Percentiles rank a stretch among this genome's conserved stretches.
Evolutionary conservation across 2,329 filamentous ascomycete genomes (phyloP).

Genomic region (Sporothrix globosa): DNA sequence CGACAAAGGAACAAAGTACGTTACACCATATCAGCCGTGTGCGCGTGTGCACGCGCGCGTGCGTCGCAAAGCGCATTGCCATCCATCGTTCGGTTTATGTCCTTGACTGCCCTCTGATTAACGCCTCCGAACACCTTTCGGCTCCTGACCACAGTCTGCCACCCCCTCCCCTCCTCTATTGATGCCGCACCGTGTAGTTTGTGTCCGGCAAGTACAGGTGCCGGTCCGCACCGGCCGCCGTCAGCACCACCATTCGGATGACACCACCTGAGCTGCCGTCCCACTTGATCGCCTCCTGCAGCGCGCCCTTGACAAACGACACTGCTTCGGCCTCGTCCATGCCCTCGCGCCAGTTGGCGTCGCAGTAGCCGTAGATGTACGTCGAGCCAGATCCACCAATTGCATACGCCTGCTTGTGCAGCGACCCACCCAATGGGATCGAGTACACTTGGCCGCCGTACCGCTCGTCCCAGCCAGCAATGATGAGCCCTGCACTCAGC

Average conservation of each 20-base stretch:
- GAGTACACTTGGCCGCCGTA: conserved; percentile 97
- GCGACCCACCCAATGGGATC: conserved; percentile 91
- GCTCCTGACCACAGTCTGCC: background rate
- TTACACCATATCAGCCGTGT: background rate
- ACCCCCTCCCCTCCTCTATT: conserved; percentile 46
- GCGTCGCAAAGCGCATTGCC: background rate
- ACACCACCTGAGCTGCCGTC: conserved; percentile 98
- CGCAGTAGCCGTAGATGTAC: conserved; percentile 99
- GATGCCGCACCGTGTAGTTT: conserved; percentile 74
- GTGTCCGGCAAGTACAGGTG: conserved; percentile 96
- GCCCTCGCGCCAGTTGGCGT: conserved; percentile 90
- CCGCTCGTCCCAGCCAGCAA: conserved; percentile 94
- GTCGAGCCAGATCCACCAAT: conserved; percentile 97
- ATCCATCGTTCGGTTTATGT: background rate
- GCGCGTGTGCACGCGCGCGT: background rate
- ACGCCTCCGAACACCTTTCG: background rate
- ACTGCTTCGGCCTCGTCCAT: conserved; percentile 94
- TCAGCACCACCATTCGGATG: conserved; percentile 96
- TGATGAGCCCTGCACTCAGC: conserved; percentile 93
- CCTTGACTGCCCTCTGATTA: background rate
- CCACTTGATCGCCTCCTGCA: conserved; percentile 98
- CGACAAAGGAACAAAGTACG: background rate
- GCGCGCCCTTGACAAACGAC: conserved; percentile 85
- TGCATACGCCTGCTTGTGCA: conserved; percentile 95
- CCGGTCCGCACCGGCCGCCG: conserved; percentile 82